These are phyloP conservation scores for Puccinia sorghi DNA, from an alignment of 1,284 basidiomycete species.

Conservation along the genomic window DNA sequence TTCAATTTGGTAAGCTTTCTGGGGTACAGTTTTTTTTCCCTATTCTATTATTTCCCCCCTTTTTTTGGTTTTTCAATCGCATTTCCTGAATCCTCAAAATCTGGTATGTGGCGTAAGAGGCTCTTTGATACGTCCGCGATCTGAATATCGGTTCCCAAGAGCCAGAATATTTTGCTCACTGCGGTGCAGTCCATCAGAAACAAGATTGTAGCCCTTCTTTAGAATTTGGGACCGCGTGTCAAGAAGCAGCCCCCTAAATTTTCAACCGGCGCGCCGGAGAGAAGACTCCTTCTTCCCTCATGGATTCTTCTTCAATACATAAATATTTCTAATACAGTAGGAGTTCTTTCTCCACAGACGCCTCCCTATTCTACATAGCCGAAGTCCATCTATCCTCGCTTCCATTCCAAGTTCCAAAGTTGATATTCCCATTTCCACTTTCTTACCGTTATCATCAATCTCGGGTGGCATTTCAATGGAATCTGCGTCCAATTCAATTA, in stretches of 20 bases:
- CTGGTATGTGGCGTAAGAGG: background rate
- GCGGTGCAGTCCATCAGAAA: slow-evolving; percentile 11
- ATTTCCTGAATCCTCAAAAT: background rate
- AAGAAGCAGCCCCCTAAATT: slow-evolving; percentile 18
- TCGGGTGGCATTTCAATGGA: slow-evolving; percentile 24
- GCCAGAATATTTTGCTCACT: slow-evolving; percentile 21
- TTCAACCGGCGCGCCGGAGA: background rate
- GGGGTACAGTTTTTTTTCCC: too few species aligned
- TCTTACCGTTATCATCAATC: slow-evolving; percentile 30
- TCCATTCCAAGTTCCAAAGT: slow-evolving; percentile 21
- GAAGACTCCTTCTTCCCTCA: background rate
- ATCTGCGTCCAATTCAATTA: slow-evolving; percentile 20
- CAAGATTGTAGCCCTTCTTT: slow-evolving; percentile 17
- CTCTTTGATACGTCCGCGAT: background rate
- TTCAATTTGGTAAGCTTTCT: slow-evolving; percentile 17
- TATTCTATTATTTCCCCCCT: too few species aligned
- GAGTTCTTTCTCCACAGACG: slow-evolving; percentile 28
- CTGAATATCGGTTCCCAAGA: slow-evolving; percentile 20
- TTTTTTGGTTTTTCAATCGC: background rate
- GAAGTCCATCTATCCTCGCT: slow-evolving; percentile 18
- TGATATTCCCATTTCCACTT: slow-evolving; percentile 31
- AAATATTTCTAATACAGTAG: background rate
- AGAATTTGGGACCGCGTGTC: slow-evolving; percentile 24
- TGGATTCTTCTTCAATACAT: background rate
- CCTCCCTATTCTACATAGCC: slow-evolving; percentile 17